Base-by-base conservation (phyloP, 1,284 basidiomycete species). In the Microbotryum scabiosae region DNA sequence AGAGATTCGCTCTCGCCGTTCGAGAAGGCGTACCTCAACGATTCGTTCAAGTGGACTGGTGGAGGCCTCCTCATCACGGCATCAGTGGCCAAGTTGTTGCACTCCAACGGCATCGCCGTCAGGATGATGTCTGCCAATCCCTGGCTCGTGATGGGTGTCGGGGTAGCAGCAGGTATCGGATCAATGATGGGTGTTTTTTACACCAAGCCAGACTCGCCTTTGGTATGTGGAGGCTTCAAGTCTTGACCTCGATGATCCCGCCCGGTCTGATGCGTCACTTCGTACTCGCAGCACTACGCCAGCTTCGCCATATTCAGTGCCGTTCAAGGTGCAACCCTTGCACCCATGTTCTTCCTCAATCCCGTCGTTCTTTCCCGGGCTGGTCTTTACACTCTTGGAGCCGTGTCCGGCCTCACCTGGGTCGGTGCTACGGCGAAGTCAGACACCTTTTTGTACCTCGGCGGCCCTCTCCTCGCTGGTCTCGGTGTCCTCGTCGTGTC, bases 311-410 rank as follows among this genome's bases (percentile, higher is more conserved):
- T 12, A 45, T 63, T 66, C 53, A 90, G 91, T 68, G 84, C 81
- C 6, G 88, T 83, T 71, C 90, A 93, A 78, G 88, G 88, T 18
- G 87, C 86, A 5, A 88, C 86, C 4, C 80, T 88, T 61, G 88
- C 82, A 63, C 88, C 88, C 26, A 70, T 94, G 25, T 88, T 90
- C 77, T 92, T 93, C 81, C 76, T 90, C 57, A 85, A 81, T 71
- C 90, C 91, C 2, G 88, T 88, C 16, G 81, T 94, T 62, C 81
- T 94, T 51, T 85, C 86, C n/a, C 83, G 90, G 47, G 91, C 90
- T 10, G 90, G 88, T 14, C 78, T 94, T 6, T 94, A 94, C 76
- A 93, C 90, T 0, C 82, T 84, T 50, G 90, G 90, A 51, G 82
- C 91, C 4, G 84, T 92, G 21, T 30, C 23, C 10, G 73, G 73